Conservation (phyloP, 768 basidiomycete species). For the Austroboletus festivus region DNA sequence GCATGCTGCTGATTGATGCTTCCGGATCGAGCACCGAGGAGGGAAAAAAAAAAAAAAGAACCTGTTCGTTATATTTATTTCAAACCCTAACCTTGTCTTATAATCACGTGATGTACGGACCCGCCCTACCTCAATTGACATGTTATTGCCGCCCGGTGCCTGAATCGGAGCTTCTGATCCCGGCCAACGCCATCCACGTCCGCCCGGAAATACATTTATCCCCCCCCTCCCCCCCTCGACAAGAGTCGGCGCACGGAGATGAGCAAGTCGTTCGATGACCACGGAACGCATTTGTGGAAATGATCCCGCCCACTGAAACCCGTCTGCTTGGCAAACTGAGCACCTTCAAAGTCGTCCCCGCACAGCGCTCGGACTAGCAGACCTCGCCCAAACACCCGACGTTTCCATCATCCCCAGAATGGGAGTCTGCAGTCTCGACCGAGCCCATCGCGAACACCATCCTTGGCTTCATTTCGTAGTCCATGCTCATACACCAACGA, state of each 20-base stretch:
- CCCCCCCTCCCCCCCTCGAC: not conserved
- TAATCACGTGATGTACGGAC: conserved; percentile 22
- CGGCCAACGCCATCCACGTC: not conserved
- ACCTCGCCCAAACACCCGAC: conserved; percentile 1
- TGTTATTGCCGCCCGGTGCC: not conserved
- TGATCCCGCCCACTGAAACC: conserved; percentile 3
- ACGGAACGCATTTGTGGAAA: too few species aligned
- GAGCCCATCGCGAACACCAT: not conserved
- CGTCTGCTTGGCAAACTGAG: too few species aligned
- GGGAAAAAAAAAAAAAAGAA: not conserved
- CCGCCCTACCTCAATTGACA: conserved; percentile 3
- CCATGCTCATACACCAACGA: not conserved
- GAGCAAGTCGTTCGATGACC: too few species aligned
- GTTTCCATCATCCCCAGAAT: conserved; percentile 12
- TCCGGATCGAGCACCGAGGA: conserved; percentile 26
- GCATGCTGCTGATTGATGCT: conserved; percentile 29
- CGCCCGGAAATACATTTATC: not conserved
- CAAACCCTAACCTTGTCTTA: conserved; percentile 24
- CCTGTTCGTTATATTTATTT: conserved; percentile 27
- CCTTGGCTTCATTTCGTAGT: too few species aligned
- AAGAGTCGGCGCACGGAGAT: conserved; percentile 3
- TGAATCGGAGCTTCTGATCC: not conserved
- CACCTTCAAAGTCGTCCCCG: conserved; percentile 21
- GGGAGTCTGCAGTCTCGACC: not conserved
- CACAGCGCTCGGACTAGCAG: not conserved